Base-by-base conservation (phyloP, 179 eudicot genomes). In the Amaranthus tricolor region DNA sequence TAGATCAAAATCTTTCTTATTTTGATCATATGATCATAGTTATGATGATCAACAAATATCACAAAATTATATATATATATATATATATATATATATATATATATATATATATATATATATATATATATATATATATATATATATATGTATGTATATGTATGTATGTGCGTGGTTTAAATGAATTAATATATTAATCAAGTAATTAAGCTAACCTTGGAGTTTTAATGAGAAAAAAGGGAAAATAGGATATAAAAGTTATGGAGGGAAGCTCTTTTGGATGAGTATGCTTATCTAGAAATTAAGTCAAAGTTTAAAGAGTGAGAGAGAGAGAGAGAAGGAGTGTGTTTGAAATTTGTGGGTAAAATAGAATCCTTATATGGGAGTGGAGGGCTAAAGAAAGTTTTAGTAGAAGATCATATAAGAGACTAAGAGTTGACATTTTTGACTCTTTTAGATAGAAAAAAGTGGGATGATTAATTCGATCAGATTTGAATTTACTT, bases 281-380 rank as follows among this genome's bases (percentile, higher is more conserved):
- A 15, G 40, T 31, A 31, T 71, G 47, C 31, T 66, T 14, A 44
- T 16, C 4, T 31, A 31, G 40, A 64, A 45, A 7, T 17, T 17
- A n/a, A 68, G 15, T 52, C 51, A 71, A 60, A 6, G 24, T 11
- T 71, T 31, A 31, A 2, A 31, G 40, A 44, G 43, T 68, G 43
- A 68, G 60, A 31, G 62, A 7, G 6, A 60, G 45, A 49, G 55
- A 47, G 59, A 62, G 9, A 2, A 12, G 9, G 60, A 49, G 13
- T 17, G 56, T 7, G 59, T 52, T 43, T 68, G 72, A 24, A n/a
- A 21, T n/a, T 31, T 17, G 57, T 49, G 2, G 48, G 61, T 20
- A 69, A 60, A 20, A 62, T 48, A 62, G 53, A 74, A 74, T 74
- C 76, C 62, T 24, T 63, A 62, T 63, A 74, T 63, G 70, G 54